Evolutionary conservation across 1,139 yeast species (phyloP), one percentile per base, ranked within the genome.

Genomic region (Taphrina wiesneri): DNA sequence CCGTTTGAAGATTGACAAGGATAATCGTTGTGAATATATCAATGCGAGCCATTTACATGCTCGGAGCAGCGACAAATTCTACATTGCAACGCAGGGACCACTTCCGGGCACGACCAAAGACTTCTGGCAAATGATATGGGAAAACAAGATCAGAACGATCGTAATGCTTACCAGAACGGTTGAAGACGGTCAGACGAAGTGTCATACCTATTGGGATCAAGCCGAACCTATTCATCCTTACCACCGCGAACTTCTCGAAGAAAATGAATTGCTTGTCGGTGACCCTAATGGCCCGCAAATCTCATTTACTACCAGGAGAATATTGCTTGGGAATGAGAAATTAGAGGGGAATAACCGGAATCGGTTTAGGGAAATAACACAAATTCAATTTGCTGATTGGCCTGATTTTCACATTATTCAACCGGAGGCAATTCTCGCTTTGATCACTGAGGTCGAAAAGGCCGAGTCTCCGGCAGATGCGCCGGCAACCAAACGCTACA

Each of bases 31-130:
- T 67, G 85, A 84, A 70, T 85, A 87, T 72, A 83, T 86, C 72
- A 86, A 86, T 73, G 91, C 90, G 1, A 83, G 84, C 69, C 83
- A 83, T 72, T 76, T 86, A 26, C 71, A 75, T 1, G 76, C 72
- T 62, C 72, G 66, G n/a, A 70, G 69, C 71, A 80, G 73, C 34
- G 72, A 62, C 41, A 74, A 75, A 46, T 78, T 82, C 62, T 88
- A 86, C 73, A 86, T 90, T 70, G 96, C 96, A 0, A 87, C 96
- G 0, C 96, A 90, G 71, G 96, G 95, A 0, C 97, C 97, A 1
- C 76, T 90, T 47, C 85, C 86, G 1, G 84, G 86, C 25, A 88
- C 96, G 0, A 81, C 87, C 68, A 86, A 85, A 15, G 96, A 90
- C 74, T 90, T 90, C 73, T 90, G 96, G 95, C 84, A 85, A 71